Percentiles rank a stretch among this genome's conserved stretches.
Conservation (phyloP, 1,284 basidiomycete species). For the Ceratobasidium sp. region DNA sequence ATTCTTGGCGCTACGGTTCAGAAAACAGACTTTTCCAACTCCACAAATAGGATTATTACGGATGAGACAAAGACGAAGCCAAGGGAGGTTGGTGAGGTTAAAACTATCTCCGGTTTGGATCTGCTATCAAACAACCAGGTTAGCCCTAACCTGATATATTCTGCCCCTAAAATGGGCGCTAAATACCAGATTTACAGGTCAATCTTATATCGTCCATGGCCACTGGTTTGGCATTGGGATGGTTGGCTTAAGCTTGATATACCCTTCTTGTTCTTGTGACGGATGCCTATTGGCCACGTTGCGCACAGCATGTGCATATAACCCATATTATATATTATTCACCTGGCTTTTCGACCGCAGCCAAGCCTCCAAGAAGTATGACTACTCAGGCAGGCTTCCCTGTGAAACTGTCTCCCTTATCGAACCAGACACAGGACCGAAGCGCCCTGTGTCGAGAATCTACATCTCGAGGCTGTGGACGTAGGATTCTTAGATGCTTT, state of each 20-base stretch:
- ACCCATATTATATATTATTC: no score
- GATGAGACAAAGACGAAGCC: constrained; percentile 63
- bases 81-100: constrained; percentile 58
- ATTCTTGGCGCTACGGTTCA: constrained; percentile 91
- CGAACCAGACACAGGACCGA: constrained; percentile 18
- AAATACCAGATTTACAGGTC: constrained; percentile 57
- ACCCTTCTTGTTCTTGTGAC: neutral
- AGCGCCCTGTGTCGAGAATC: neutral
- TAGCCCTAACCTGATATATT: constrained; percentile 13
- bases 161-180: neutral
- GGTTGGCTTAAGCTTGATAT: constrained; percentile 50
- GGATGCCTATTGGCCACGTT: neutral
- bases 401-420: no score
- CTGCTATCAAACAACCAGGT: constrained; percentile 88
- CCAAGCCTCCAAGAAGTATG: no score
- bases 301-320: neutral
- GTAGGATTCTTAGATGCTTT: neutral
- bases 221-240: constrained; percentile 60
- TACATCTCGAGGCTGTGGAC: constrained; percentile 3
- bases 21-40: constrained; percentile 78
- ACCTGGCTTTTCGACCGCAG: no score
- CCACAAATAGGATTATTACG: constrained; percentile 76
- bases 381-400: no score
- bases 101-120: constrained; percentile 77
- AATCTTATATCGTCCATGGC: constrained; percentile 64